Evolutionary conservation across 768 basidiomycete species (phyloP).

Genomic region (Agaricus blazei): DNA sequence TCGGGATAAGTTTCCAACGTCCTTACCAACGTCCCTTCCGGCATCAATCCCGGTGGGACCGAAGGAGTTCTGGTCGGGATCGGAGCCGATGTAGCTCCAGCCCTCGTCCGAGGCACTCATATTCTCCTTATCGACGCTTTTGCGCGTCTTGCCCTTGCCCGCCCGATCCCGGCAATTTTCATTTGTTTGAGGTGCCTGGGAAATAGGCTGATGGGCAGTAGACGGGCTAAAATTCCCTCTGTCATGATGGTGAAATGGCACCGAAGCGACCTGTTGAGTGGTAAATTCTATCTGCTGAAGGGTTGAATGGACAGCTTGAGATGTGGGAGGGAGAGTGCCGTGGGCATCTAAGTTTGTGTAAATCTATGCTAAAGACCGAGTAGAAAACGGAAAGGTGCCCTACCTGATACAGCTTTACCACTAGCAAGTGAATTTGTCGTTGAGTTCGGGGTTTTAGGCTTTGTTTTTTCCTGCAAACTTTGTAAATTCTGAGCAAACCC

Average conservation of each 20-base stretch:
- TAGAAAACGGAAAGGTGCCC: background rate
- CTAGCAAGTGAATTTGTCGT: background rate
- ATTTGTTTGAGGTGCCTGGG: background rate
- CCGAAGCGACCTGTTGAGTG: constrained; percentile 18
- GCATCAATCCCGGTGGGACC: constrained; percentile 28
- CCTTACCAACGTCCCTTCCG: constrained; percentile 48
- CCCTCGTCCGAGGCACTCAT: constrained; percentile 28
- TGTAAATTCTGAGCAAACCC: constrained; percentile 23
- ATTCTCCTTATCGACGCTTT: constrained; percentile 39
- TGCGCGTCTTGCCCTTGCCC: background rate
- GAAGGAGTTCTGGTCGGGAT: constrained; percentile 21
- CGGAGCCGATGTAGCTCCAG: constrained; percentile 32
- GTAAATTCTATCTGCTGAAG: constrained; percentile 38
- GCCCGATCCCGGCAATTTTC: background rate
- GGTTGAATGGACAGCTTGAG: constrained; percentile 32
- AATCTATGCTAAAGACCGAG: background rate
- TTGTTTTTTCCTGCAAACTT: constrained; percentile 14
- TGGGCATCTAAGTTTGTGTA: constrained; percentile 9
- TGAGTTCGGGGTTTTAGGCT: background rate
- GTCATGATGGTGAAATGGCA: background rate
- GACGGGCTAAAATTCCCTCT: background rate
- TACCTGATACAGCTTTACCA: background rate
- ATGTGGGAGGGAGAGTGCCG: constrained; percentile 36
- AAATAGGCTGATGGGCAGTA: background rate
- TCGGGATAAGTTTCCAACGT: constrained; percentile 28